Percentiles rank a stretch among this genome's conserved stretches.
These are phyloP conservation scores for Debaryomyces nepalensis DNA, from an alignment of 1,139 yeast species.

Conservation along the genomic window DNA sequence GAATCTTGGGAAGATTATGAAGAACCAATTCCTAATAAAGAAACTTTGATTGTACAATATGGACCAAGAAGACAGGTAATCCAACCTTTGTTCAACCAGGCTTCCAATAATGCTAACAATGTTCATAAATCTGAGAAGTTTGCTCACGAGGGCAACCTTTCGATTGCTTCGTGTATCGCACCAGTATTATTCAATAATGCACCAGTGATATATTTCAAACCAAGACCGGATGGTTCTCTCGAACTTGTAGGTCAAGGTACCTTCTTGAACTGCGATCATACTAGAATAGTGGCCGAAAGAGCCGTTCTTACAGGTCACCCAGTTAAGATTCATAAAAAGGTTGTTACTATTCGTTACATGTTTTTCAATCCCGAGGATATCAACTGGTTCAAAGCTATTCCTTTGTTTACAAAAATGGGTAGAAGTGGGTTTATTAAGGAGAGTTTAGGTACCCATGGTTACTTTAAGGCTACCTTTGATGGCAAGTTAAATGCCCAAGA, in stretches of 20 bases:
- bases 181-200: constrained; percentile 86
- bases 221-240: constrained; percentile 46
- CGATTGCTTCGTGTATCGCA: constrained; percentile 86
- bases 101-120: constrained; percentile 75
- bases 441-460: constrained; percentile 97
- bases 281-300: constrained; percentile 85
- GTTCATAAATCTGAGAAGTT: constrained; percentile 88
- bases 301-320: constrained; percentile 93
- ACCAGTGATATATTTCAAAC: constrained; percentile 75
- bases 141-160: constrained; percentile 71
- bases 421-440: constrained; percentile 94
- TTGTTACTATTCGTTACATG: constrained; percentile 95
- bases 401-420: constrained; percentile 89
- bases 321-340: constrained; percentile 89
- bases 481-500: constrained; percentile 91
- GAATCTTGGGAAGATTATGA: constrained; percentile 90
- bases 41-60: constrained; percentile 80
- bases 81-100: constrained; percentile 82
- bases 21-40: constrained; percentile 81
- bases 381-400: constrained; percentile 87
- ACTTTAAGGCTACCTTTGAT: constrained; percentile 94
- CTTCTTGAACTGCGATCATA: constrained; percentile 82
- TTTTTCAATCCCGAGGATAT: constrained; percentile 93
- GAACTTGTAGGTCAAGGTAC: constrained; percentile 90
- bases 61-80: constrained; percentile 92